Evolutionary conservation across 1,284 basidiomycete genomes (phyloP).

Genomic region (Microbotryomycetes sp.): DNA sequence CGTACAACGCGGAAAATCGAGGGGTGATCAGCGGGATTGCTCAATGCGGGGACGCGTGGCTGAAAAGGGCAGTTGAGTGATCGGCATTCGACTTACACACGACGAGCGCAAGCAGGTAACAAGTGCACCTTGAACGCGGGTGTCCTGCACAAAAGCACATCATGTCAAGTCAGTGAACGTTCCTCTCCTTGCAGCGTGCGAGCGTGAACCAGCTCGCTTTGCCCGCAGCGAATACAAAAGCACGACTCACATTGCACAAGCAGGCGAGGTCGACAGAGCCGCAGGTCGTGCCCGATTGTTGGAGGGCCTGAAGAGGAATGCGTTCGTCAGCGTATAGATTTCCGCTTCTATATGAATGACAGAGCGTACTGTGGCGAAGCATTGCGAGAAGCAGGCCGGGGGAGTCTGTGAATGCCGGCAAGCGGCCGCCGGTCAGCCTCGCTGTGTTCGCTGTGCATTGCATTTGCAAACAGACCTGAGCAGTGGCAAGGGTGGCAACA

Average conservation of each 20-base stretch:
- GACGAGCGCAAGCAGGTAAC: not conserved
- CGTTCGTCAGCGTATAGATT: no score
- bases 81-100: not conserved
- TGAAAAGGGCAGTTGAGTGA: not conserved
- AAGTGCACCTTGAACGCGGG: not conserved
- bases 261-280: not conserved
- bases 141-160: not conserved
- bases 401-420: not conserved
- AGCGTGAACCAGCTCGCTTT: no score
- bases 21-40: no score
- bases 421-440: no score
- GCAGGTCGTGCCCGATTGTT: not conserved
- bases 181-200: no score
- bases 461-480: not conserved
- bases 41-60: no score
- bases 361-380: not conserved
- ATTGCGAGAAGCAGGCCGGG: not conserved
- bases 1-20: no score
- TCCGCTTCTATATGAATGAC: no score
- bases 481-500: not conserved
- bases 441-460: no score
- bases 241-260: not conserved
- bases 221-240: no score
- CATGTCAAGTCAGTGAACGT: not conserved
- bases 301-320: not conserved